phyloP scores from a whole-genome alignment of 208 protist genomes.

The Leishmania aethiopica region DNA sequence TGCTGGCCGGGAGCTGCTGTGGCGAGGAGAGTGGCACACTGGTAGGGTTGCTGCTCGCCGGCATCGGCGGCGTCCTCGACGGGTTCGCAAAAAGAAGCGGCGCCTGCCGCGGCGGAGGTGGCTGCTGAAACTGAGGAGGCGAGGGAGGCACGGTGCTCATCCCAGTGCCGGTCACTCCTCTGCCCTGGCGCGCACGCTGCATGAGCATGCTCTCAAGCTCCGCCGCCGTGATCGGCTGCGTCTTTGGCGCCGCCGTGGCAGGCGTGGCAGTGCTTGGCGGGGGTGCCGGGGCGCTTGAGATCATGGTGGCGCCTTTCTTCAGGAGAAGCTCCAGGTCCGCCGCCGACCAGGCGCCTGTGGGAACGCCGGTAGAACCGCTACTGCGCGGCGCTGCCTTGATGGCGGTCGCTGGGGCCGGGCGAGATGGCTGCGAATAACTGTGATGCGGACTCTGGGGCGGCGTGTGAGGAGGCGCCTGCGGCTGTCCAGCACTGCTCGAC shows the following conservation, averaged over 20 bases:
- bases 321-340: conserved; percentile 68
- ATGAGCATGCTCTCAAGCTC: conserved; percentile 63
- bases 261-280: neutral
- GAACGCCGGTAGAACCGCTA: neutral
- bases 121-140: conserved; percentile 23
- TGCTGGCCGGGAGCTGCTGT: conserved; percentile 14
- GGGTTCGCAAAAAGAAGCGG: conserved; percentile 20
- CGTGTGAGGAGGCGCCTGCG: conserved; percentile 1
- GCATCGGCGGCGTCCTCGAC: conserved; percentile 16
- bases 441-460: neutral
- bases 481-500: neutral
- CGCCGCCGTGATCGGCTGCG: conserved; percentile 46
- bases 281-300: neutral
- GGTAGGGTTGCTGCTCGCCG: conserved; percentile 4
- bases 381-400: conserved; percentile 7
- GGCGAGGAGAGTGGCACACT: conserved; percentile 21
- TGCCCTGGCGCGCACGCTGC: conserved; percentile 42
- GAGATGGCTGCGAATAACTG: neutral
- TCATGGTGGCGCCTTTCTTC: conserved; percentile 27
- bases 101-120: conserved; percentile 2
- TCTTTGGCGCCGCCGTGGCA: conserved; percentile 9
- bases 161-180: neutral
- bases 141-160: conserved; percentile 5
- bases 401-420: neutral
- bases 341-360: conserved; percentile 43